Evolutionary conservation across 2,329 filamentous ascomycete species (phyloP), one percentile per base, ranked within the genome.

Genomic region (Fusarium graminum): DNA sequence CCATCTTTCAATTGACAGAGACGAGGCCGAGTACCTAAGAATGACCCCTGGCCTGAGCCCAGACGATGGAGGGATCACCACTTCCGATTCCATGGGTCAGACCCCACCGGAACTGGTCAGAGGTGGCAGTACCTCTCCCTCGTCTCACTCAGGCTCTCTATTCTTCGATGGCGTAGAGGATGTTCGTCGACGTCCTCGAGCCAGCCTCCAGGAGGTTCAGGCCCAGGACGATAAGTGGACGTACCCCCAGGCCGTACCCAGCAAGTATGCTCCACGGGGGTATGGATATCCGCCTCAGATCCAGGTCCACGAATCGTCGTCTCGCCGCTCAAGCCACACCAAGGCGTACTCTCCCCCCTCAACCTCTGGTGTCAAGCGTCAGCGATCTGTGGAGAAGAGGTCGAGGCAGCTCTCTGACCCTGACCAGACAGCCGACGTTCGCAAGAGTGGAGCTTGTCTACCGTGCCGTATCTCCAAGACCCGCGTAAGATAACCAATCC

Each of bases 381-480:
- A 78, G 65, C 74, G 76, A 45, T 75, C 77, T 60, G 73, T 74
- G 41, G 77, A 79, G 36, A 79, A 74, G 70, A 78, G 76, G 59
- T 74, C 72, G 52, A 73, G 78, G 46, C 77, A 79, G 53, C 72
- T 80, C 26, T 71, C 72, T 54, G 75, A 80, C 64, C 79, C 76
- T 40, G 76, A 80, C 60, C 79, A 83, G 73, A 84, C 83, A 41
- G 82, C 81, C 51, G 78, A 79, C 53, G 81, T 85, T 52, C 81
- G 83, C 65, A 81, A 82, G 70, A 77, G 76, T 68, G 80, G 80
- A 58, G 81, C 83, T 32, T 85, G 83, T 67, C 76, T 81, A 52
- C 79, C 79, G 56, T 85, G 83, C 72, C 81, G 79, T 66, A 77
- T 81, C 62, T 79, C 78, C 66, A 85, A 83, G 76, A 79, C 80